These are phyloP conservation scores for Trichoderma breve DNA, from an alignment of 2,329 filamentous ascomycete genomes.

Conservation along the genomic window DNA sequence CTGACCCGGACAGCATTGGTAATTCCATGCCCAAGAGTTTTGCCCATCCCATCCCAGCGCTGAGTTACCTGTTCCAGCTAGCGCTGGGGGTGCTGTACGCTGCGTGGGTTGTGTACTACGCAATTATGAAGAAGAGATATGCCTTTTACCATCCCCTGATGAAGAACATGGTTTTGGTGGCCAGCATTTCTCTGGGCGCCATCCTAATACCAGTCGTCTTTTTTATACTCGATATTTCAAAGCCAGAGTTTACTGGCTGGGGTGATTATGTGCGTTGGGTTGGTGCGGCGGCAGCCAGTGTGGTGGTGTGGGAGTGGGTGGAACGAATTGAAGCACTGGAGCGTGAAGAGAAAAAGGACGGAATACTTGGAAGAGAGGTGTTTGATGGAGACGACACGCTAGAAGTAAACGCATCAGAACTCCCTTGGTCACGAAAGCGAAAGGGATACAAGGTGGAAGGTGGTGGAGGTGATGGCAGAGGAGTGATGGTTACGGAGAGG, in stretches of 20 bases:
- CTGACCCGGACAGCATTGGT: constrained; percentile 49
- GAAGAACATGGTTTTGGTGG: constrained; percentile 83
- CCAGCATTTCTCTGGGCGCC: constrained; percentile 73
- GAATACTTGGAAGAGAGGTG: constrained; percentile 83
- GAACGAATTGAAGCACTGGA: constrained; percentile 91
- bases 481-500: constrained; percentile 21
- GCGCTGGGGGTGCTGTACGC: constrained; percentile 85
- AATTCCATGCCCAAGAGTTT: constrained; percentile 69
- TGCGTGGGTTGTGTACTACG: constrained; percentile 91
- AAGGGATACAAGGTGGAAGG: constrained; percentile 34
- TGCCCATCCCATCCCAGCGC: constrained; percentile 82
- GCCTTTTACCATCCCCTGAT: constrained; percentile 88
- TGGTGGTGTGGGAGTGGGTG: constrained; percentile 99
- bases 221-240: constrained; percentile 85
- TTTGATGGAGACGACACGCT: constrained; percentile 95
- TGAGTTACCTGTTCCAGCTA: constrained; percentile 88
- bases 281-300: constrained; percentile 88
- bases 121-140: constrained; percentile 85
- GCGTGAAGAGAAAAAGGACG: constrained; percentile 89
- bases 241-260: constrained; percentile 84
- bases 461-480: constrained; percentile 14
- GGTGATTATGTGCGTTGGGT: constrained; percentile 96
- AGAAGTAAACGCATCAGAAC: constrained; percentile 56
- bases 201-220: constrained; percentile 88
- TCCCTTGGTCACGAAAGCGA: constrained; percentile 45